Base-by-base conservation (phyloP, 306 rosid species). In the Cucumis hystrix region DNA sequence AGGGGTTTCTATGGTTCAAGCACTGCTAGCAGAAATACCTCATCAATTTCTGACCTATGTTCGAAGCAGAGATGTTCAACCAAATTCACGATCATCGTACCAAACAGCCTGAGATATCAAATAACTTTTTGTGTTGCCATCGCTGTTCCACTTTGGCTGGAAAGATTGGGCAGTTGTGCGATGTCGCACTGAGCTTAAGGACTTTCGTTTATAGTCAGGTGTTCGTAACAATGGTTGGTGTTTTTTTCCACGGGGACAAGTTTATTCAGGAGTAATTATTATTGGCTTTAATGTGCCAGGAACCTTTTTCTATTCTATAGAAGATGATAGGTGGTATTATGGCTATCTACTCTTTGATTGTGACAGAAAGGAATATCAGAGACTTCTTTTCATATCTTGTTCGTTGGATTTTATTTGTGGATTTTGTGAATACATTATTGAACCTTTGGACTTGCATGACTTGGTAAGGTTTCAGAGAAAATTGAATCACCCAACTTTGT, bases 1-100 rank as follows among this genome's bases (percentile, higher is more conserved):
- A 80, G 94, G 85, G 80, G 81, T 88, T 73, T 91, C 99, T 35
- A 94, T 96, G 82, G 97, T 96, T 91, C 96, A 96, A 88, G 92
- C 89, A 75, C 93, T 96, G 80, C 83, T 96, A 81, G 98, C 97
- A 55, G 98, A 96, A 85, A 78, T 96, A 83, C 99, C 99, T 3
- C 60, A 92, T 74, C 99, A 92, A 58, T 96, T 96, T 91, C 89
- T 96, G 80, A 86, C 89, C 63, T 92, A 91, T 83, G 67, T 92
- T 96, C 87, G 99, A 85, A 80, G 86, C 80, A 89, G 99, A 87
- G 89, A 89, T 52, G 90, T 91, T 84, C 90, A 87, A 86, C 98
- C 97, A 58, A 82, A 41, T 82, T 77, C 41, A 56, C 87, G 87
- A 89, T 77, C 70, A 81, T 78, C 76, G 89, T 93, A 83, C 80